Evolutionary conservation across 2,329 filamentous ascomycete genomes (phyloP), one percentile per base, ranked within the genome.

Genomic region (Sporothrix luriei): DNA sequence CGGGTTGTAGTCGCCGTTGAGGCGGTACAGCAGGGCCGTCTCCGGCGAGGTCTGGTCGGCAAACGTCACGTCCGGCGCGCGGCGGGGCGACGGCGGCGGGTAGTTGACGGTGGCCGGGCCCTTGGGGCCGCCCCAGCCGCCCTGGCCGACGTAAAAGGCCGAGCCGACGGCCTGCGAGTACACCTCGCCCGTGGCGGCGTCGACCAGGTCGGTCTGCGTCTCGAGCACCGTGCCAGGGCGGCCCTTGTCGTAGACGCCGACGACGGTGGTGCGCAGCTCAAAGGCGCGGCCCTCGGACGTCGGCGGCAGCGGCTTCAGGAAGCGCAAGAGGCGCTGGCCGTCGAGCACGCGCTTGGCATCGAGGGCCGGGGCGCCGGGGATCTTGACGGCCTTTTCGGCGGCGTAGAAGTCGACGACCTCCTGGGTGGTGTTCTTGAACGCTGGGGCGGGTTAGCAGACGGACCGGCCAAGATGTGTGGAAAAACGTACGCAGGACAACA

Each of bases 1-100:
- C 38, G 93, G 94, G 82, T 97, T 97, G 81, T 97, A 97, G 82
- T 97, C 94, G 74, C 93, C 93, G 75, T 97, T 97, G 66, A 97
- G 85, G 73, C 92, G 87, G 80, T 95, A 95, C 69, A 95, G 82
- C 73, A 91, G 86, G 10, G 92, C 88, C 4, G 91, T 91, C 81
- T 94, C 88, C 68, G 82, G 77, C 33, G 83, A 91, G 4, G 91
- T 93, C 79, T 93, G 89, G 75, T 90, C 86, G 75, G 87, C 85
- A 74, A 91, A 86, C 6, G 88, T 85, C 55, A 83, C 86, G 79
- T 96, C 92, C 19, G 93, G 91, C 66, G 83, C 81, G 80, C 88
- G 88, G 73, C 84, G 89, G 77, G 90, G 82, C 9, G 77, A 93
- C 7, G 92, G 90, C 6, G 92, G 90, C 7, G 91, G 90, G 82